These are phyloP conservation scores for Ulota crispa DNA, from an alignment of 225 moss, liverwort and hornwort species.

Conservation along the genomic window DNA sequence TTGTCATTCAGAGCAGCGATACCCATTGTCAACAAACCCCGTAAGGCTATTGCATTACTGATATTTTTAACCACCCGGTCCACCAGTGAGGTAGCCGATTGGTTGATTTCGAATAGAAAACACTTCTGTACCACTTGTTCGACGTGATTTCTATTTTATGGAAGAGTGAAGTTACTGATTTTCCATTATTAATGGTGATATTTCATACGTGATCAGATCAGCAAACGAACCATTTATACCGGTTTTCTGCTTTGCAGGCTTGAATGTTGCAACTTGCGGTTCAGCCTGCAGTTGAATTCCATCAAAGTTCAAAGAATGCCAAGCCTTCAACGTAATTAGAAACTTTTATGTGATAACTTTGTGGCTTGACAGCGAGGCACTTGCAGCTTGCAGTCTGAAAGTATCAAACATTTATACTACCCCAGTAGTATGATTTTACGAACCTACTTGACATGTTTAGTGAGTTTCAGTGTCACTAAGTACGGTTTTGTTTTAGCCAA, in stretches of 20 bases:
- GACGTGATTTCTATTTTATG: constrained; percentile 2
- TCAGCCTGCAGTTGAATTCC: not conserved
- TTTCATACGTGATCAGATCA: constrained; percentile 10
- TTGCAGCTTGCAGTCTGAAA: not conserved
- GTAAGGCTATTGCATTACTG: constrained; percentile 9
- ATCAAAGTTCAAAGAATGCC: not conserved
- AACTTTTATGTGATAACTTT: not conserved
- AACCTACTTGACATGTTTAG: not conserved
- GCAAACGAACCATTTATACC: constrained; percentile 13
- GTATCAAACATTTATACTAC: not conserved
- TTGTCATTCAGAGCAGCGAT: constrained; percentile 27
- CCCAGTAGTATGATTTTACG: not conserved
- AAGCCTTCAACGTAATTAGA: not conserved
- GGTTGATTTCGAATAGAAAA: constrained; percentile 11
- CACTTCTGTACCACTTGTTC: not conserved
- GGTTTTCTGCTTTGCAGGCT: constrained; percentile 37
- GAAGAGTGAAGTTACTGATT: not conserved
- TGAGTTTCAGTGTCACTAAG: not conserved
- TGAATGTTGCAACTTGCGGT: constrained; percentile 22
- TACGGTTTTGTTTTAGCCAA: not conserved
- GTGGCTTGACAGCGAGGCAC: not conserved
- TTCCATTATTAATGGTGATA: constrained; percentile 1
- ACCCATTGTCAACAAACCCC: constrained; percentile 9
- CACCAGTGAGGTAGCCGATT: constrained; percentile 16
- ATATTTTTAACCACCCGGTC: constrained; percentile 3